Conservation (phyloP, 345 rosid species). For the Streptanthus diversifolius region DNA sequence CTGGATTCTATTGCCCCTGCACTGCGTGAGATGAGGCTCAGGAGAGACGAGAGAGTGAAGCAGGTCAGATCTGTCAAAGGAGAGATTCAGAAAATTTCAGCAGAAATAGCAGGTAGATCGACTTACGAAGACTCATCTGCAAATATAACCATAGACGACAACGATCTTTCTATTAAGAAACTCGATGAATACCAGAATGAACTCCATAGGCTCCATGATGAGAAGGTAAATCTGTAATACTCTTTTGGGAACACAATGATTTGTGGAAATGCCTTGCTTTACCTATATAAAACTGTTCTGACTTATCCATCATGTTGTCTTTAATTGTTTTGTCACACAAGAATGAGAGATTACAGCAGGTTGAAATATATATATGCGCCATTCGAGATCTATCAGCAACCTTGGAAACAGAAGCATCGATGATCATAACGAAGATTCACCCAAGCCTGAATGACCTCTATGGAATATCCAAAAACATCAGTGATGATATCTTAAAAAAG, state of each 20-base stretch:
- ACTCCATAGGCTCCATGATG: constrained; percentile 74
- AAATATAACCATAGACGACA: constrained; percentile 61
- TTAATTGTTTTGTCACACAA: constrained; percentile 23
- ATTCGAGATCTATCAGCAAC: constrained; percentile 64
- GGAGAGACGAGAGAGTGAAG: constrained; percentile 84
- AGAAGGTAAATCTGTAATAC: constrained; percentile 56
- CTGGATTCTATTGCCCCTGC: constrained; percentile 91
- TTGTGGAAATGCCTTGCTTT: not conserved
- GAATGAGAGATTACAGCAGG: constrained; percentile 85
- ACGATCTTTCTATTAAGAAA: constrained; percentile 84
- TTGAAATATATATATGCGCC: constrained; percentile 64
- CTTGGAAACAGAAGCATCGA: constrained; percentile 89
- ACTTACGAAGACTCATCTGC: constrained; percentile 63
- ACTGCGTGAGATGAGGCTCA: constrained; percentile 73
- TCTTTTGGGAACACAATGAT: not conserved
- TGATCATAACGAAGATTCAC: constrained; percentile 92
- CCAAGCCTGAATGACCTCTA: constrained; percentile 86
- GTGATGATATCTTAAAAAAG: constrained; percentile 71
- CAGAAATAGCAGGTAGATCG: constrained; percentile 80
- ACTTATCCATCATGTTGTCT: constrained; percentile 4
- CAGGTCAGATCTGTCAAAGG: constrained; percentile 70
- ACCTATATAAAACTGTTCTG: constrained; percentile 1
- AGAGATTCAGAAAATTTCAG: constrained; percentile 78
- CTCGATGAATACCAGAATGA: constrained; percentile 86
- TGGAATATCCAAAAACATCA: constrained; percentile 90